Conservation (phyloP, 1,139 yeast species). For the Magnusiomyces sp. region DNA sequence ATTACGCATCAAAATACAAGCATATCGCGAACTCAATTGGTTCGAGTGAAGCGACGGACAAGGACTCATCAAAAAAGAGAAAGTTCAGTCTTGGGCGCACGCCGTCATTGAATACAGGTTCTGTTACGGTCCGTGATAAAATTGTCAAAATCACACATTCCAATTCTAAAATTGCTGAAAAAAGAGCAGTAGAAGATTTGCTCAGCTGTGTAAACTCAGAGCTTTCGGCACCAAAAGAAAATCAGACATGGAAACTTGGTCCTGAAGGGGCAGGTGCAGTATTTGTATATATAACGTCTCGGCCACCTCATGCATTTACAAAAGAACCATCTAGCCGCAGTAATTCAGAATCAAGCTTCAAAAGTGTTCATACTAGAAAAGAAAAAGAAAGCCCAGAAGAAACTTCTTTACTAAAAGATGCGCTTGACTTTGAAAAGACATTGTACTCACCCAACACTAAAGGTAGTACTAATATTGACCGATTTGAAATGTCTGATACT, state of each 20-base stretch:
- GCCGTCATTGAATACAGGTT: not conserved
- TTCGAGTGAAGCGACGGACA: no score
- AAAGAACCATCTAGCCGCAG: not conserved
- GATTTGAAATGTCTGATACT: no score
- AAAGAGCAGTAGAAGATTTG: conserved; percentile 3
- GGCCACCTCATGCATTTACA: not conserved
- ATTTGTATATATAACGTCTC: not conserved
- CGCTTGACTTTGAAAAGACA: no score
- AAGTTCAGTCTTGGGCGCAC: not conserved
- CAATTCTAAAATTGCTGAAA: conserved; percentile 2
- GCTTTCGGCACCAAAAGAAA: conserved; percentile 2
- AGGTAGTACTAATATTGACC: no score
- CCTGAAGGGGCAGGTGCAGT: conserved; percentile 5
- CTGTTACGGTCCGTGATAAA: not conserved
- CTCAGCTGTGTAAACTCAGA: conserved; percentile 3
- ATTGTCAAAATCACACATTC: not conserved
- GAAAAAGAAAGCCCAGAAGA: no score
- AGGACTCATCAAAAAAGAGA: no score
- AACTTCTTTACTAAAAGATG: no score
- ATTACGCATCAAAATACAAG: no score
- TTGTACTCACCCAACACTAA: no score
- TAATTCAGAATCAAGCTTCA: no score
- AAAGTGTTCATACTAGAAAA: no score
- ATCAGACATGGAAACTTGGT: conserved; percentile 1
- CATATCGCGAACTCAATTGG: no score